Base-by-base conservation (phyloP, 371 early-diverging fungal genomes). In the Capillidium rhysosporum region DNA sequence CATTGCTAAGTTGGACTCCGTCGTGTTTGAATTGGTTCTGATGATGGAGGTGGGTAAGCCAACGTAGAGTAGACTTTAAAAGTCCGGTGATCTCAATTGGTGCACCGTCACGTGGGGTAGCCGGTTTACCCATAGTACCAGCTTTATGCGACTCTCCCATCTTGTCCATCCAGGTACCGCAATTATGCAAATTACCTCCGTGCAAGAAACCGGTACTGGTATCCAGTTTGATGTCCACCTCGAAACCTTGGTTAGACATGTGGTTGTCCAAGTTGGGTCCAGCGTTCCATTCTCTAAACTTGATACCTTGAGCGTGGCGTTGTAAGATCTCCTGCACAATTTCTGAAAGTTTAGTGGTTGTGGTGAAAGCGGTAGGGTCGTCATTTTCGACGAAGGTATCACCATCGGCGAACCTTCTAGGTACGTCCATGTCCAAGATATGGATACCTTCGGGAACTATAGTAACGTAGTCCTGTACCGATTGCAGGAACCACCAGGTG, bases 111-210 rank as follows among this genome's bases (percentile, higher is more conserved):
- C 96, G 76, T 30, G 95, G 87, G 1, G 92, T 94, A 0, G 89
- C 89, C 0, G 96, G 98, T 28, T 79, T 60, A 1, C 98, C 98
- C 47, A 78, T 77, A 40, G 75, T 93, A 7, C 86, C 83, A 1
- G 98, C 95, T 66, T 85, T 89, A 28, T 69, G 75, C 23, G 86
- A 88, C 60, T 91, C 91, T 9, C 97, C 97, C 93, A 92, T 96
- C 72, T 94, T 96, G 68, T 95, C 98, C 95, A 95, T 94, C 98
- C 96, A 97, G 0, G 94, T 95, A 30, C 98, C 96, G 59, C 96
- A 97, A 66, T 97, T 97, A 72, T 69, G 84, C n/a, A 67, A 39
- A 61, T 78, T 91, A 23, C 98, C 98, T 28, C 98, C 96, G 28
- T 65, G 62, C 39, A 93, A 66, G 28, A 95, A 75, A 21, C 96